Evolutionary conservation across 2,329 filamentous ascomycete genomes (phyloP).

Genomic region (Beauveria medogensis): DNA sequence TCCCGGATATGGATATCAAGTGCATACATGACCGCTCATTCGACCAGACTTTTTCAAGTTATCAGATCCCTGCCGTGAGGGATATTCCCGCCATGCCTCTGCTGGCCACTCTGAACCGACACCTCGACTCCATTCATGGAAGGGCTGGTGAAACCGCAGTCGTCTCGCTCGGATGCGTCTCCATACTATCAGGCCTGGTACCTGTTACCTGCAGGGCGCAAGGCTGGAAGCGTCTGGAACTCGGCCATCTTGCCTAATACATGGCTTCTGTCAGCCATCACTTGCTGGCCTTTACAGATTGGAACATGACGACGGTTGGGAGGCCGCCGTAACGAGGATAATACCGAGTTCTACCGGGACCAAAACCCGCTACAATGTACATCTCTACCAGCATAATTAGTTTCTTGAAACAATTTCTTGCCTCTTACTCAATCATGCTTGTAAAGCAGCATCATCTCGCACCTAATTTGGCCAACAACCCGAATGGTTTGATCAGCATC

Average conservation of each 20-base stretch:
- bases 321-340: not conserved
- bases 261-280: not conserved
- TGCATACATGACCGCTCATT: not conserved
- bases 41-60: not conserved
- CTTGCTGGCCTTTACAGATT: not conserved
- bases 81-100: not conserved
- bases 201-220: not conserved
- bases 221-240: not conserved
- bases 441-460: not conserved
- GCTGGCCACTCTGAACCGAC: not conserved
- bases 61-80: not conserved
- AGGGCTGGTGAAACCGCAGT: not conserved
- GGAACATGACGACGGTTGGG: not conserved
- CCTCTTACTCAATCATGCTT: not conserved
- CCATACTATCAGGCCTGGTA: not conserved
- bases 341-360: not conserved
- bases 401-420: not conserved
- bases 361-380: not conserved
- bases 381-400: not conserved
- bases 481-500: not conserved
- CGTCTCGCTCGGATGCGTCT: not conserved
- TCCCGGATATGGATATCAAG: not conserved
- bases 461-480: not conserved
- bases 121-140: not conserved
- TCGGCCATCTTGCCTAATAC: not conserved